Percentiles rank a stretch among this genome's conserved stretches.
These are phyloP conservation scores for Eragrostis tef DNA, from an alignment of 202 grass and related monocot genomes.

Conservation along the genomic window DNA sequence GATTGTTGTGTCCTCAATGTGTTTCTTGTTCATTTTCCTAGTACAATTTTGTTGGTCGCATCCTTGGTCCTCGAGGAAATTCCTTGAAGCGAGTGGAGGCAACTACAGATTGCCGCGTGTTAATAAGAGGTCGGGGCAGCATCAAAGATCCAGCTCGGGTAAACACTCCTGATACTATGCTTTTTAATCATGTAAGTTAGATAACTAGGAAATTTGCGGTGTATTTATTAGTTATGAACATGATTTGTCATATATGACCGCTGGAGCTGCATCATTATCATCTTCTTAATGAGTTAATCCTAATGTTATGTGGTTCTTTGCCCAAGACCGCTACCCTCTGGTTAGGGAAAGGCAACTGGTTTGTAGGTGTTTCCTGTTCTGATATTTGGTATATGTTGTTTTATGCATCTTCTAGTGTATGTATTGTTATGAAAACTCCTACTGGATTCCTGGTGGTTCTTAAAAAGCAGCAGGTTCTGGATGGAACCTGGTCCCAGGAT, in stretches of 20 bases:
- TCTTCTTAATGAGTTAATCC: not conserved
- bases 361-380: not conserved
- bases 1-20: conserved; percentile 32
- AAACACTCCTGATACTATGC: conserved; percentile 37
- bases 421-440: not conserved
- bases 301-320: not conserved
- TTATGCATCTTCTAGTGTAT: conserved; percentile 8
- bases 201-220: conserved; percentile 32
- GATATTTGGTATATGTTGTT: not conserved
- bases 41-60: conserved; percentile 98
- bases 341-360: not conserved
- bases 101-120: conserved; percentile 85
- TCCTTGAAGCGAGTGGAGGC: conserved; percentile 95
- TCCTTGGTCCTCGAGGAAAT: conserved; percentile 99
- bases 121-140: conserved; percentile 94
- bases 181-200: not conserved
- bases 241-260: conserved; percentile 1
- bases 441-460: not conserved
- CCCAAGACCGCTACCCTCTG: not conserved
- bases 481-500: no score
- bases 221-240: not conserved
- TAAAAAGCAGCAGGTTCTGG: not conserved
- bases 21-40: conserved; percentile 46
- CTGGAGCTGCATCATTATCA: not conserved
- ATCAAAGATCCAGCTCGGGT: conserved; percentile 98